Percentiles rank a stretch among this genome's conserved stretches.
phyloP scores from a whole-genome alignment of 2,329 filamentous ascomycete genomes.

The Laburnicola sp. region DNA sequence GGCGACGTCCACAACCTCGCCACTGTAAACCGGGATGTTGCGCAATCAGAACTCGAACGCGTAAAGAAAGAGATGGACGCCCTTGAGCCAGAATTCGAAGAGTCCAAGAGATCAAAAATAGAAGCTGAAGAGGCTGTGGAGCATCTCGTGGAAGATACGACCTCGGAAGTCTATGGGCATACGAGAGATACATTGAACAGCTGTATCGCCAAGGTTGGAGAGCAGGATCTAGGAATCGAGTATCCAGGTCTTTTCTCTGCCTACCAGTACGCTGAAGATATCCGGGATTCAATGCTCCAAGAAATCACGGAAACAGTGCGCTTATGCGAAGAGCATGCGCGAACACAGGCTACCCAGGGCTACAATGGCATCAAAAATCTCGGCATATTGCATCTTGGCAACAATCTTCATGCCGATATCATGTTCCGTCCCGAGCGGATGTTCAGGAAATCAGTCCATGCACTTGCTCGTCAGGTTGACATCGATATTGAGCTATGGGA shows the following conservation, averaged over 20 bases:
- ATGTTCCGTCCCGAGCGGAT: slow-evolving; percentile 90
- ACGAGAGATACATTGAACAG: slow-evolving; percentile 73
- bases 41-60: slow-evolving; percentile 79
- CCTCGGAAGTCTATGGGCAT: slow-evolving; percentile 81
- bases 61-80: slow-evolving; percentile 78
- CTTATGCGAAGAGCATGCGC: slow-evolving; percentile 83
- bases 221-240: slow-evolving; percentile 75
- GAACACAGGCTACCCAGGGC: slow-evolving; percentile 73
- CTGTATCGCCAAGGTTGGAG: slow-evolving; percentile 77
- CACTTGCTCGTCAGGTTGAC: slow-evolving; percentile 80
- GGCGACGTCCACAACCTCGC: slow-evolving; percentile 84
- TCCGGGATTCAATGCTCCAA: slow-evolving; percentile 89
- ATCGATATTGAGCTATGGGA: slow-evolving; percentile 87
- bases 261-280: slow-evolving; percentile 89
- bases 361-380: slow-evolving; percentile 88
- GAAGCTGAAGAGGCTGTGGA: slow-evolving; percentile 84
- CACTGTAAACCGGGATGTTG: slow-evolving; percentile 83
- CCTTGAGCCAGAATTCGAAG: slow-evolving; percentile 82
- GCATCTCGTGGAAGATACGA: slow-evolving; percentile 79
- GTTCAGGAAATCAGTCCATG: slow-evolving; percentile 84
- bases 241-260: slow-evolving; percentile 85
- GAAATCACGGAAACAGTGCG: slow-evolving; percentile 79
- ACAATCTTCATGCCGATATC: slow-evolving; percentile 76
- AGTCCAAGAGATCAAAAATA: slow-evolving; percentile 75
- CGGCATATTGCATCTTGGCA: slow-evolving; percentile 83